Percentiles rank a stretch among this genome's conserved stretches.
phyloP scores from a whole-genome alignment of 805 yeast species.

The Ogataea pilisensis region DNA sequence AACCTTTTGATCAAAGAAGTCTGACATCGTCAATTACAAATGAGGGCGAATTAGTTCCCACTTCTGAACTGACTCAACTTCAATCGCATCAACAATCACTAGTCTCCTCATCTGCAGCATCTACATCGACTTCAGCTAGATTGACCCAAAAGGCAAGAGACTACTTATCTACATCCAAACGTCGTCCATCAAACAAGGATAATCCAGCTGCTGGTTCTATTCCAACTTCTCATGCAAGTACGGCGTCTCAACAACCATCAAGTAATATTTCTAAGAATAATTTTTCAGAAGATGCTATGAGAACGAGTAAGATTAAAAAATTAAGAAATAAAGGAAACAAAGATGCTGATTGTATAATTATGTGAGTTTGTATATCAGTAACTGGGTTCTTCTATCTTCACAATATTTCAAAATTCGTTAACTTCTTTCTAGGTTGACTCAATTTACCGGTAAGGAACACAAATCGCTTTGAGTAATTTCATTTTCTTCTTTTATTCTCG shows the following conservation, averaged over 20 bases:
- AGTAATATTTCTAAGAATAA: background rate
- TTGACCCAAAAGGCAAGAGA: constrained; percentile 7
- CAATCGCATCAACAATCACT: background rate
- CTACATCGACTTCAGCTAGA: background rate
- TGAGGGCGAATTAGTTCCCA: background rate
- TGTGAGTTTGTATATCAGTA: constrained; percentile 19
- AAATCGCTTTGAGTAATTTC: too few species aligned
- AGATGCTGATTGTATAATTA: constrained; percentile 31
- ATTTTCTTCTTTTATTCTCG: too few species aligned
- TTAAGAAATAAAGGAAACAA: constrained; percentile 11
- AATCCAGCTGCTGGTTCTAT: background rate
- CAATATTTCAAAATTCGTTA: too few species aligned
- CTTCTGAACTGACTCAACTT: background rate
- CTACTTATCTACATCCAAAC: constrained; percentile 1
- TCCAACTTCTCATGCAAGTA: background rate
- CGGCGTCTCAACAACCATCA: background rate
- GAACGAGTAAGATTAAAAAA: constrained; percentile 7
- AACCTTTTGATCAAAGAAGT: background rate
- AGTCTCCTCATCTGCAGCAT: background rate
- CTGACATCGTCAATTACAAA: background rate
- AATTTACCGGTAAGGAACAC: too few species aligned
- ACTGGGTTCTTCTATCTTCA: too few species aligned
- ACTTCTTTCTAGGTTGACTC: too few species aligned
- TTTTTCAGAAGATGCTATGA: constrained; percentile 1
- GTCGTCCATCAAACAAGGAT: background rate